Percentiles rank a stretch among this genome's conserved stretches.
phyloP scores from a whole-genome alignment of 2,329 filamentous ascomycete genomes.

The Fusarium albidum region DNA sequence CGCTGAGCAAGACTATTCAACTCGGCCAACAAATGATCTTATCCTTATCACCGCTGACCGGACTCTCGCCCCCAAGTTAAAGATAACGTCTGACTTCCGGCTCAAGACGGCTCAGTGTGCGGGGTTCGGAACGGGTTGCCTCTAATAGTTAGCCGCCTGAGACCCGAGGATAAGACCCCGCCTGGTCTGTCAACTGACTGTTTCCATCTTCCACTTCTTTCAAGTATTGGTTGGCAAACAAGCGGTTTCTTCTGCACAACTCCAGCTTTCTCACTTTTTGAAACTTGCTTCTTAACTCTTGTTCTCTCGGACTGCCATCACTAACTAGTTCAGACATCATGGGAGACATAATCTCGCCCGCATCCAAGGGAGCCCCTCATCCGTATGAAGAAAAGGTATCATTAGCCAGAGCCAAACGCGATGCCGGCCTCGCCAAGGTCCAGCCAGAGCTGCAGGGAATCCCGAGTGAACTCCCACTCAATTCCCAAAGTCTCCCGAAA shows the following conservation, averaged over 20 bases:
- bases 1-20: neutral
- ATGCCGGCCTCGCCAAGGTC: conserved; percentile 39
- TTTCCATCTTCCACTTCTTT: too few relatives aligned
- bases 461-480: conserved; percentile 31
- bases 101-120: neutral
- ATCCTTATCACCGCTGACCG: too few relatives aligned
- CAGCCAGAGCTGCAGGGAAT: conserved; percentile 37
- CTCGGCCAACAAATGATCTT: too few relatives aligned
- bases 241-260: neutral
- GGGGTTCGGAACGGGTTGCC: conserved; percentile 2
- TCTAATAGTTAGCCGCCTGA: conserved; percentile 2
- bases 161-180: conserved; percentile 1
- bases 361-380: neutral
- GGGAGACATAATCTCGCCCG: neutral
- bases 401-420: conserved; percentile 19
- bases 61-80: too few relatives aligned
- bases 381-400: conserved; percentile 24
- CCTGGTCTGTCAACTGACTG: neutral
- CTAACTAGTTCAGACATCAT: neutral
- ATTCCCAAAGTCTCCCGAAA: conserved; percentile 34
- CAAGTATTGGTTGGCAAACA: too few relatives aligned
- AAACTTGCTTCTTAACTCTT: neutral
- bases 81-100: too few relatives aligned
- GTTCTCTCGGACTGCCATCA: neutral
- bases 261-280: neutral